Base-by-base conservation (phyloP, 2,329 filamentous ascomycete genomes). In the Colletotrichum camelliae region DNA sequence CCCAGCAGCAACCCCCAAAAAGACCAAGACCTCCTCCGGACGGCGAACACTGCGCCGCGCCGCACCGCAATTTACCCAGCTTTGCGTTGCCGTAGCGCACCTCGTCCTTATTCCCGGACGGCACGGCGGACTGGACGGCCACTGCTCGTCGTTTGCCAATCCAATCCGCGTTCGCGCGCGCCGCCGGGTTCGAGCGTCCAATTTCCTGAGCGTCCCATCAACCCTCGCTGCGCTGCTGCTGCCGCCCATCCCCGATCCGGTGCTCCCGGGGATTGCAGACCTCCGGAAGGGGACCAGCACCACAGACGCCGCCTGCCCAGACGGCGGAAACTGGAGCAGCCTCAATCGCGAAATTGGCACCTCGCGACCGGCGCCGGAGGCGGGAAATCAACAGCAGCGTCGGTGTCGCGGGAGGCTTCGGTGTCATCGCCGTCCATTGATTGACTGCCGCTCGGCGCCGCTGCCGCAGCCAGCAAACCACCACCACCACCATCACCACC, bases 91-190 rank as follows among this genome's bases (percentile, higher is more conserved):
- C 43, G 43, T n/a, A 52, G 43, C 12, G 43, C 43, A 43, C 39
- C 39, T 67, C n/a, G n/a, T 21, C 55, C 35, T 75, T 75, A 72
- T 75, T 72, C 68, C 72, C 72, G 72, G 68, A 15, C 43, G n/a
- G 43, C 43, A 52, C 43, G 43, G 43, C 43, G 43, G 13, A 35
- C 31, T 33, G 31, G 31, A 24, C 39, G 66, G 48, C 66, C 29
- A 33, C 29, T 29, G 43, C n/a, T 52, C 21, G 43, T 52, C 43
- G 43, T 52, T 52, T 31, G 64, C 64, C 37, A n/a, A 52, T 10
- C 35, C 43, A 31, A 27, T 37, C 39, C 68, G 37, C 31, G n/a
- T 65, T 33, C 39, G 29, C 24, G 57, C 57, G 55, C 55, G 21
- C 39, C 33, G 62, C 57, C 29, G 57, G 29, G 29, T 62, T 37